Evolutionary conservation across 805 yeast species (phyloP).

Genomic region (Cyberlindnera americana): DNA sequence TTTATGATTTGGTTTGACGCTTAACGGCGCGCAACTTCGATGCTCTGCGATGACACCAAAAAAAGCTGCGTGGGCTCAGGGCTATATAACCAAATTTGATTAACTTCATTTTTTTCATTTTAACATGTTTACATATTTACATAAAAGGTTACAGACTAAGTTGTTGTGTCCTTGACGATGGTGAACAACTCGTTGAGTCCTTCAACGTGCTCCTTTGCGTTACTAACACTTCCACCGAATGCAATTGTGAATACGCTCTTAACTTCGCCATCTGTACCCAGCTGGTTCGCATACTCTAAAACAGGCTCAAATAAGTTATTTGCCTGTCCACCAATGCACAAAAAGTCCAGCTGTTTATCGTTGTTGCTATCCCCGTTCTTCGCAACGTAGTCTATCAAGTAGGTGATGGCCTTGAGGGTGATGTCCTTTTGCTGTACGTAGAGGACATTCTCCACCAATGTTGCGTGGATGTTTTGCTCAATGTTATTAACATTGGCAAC

Average conservation of each 20-base stretch:
- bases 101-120: no score
- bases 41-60: no score
- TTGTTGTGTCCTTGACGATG: slow-evolving; percentile 33
- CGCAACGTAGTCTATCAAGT: slow-evolving; percentile 41
- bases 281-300: slow-evolving; percentile 49
- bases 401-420: slow-evolving; percentile 52
- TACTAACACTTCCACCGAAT: slow-evolving; percentile 43
- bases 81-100: not conserved
- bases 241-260: slow-evolving; percentile 57
- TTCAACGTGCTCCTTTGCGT: slow-evolving; percentile 59
- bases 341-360: slow-evolving; percentile 35
- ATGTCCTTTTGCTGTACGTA: slow-evolving; percentile 67
- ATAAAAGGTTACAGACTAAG: no score
- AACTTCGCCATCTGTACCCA: slow-evolving; percentile 32
- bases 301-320: slow-evolving; percentile 68
- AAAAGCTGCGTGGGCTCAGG: not conserved
- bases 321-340: slow-evolving; percentile 62
- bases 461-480: slow-evolving; percentile 63
- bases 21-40: no score
- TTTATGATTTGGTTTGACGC: no score
- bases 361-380: slow-evolving; percentile 14
- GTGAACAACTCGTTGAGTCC: slow-evolving; percentile 69
- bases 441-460: slow-evolving; percentile 62
- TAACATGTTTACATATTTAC: no score
- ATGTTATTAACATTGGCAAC: slow-evolving; percentile 81